Evolutionary conservation across 768 basidiomycete species (phyloP), one percentile per base, ranked within the genome.

Genomic region (Suillus tomentosus): DNA sequence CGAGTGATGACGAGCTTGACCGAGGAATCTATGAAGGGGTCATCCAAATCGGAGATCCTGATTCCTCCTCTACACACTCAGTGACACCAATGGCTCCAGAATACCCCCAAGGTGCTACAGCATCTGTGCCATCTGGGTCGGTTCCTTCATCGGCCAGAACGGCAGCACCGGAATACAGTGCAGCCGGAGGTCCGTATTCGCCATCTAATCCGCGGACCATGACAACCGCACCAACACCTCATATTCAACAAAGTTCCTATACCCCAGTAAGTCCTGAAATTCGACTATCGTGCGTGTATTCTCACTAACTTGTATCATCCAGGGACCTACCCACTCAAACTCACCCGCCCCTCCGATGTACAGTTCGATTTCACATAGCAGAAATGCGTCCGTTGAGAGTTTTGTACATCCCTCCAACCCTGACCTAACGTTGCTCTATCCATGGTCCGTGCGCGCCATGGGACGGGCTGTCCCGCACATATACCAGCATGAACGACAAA

Each of bases 371-470:
- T 13, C 34, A 22, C 68, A 66, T 14, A 58, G 40, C 15, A 66
- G 60, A 19, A 54, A 65, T 27, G 37, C 70, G 1, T 78, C 76
- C 2, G 57, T 65, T 19, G 78, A 78, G 47, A 71, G 68, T 50
- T 13, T 71, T 14, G 50, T 64, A 17, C 67, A 56, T 37, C 65
- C 67, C 17, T 42, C 60, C 19, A 70, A 66, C 10, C 65, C 70
- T 8, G 75, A 77, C 60, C 71, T 74, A 34, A 66, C 73, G 17
- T 71, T 74, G 72, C 62, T 77, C 39, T 77, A 80, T 66, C 81
- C 80, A 5, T 72, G 72, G 2, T 67, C 79, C 14, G 78, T 78
- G 34, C 76, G 79, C 36, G 74, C 73, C 3, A 78, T 76, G 5
- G 79, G 77, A 11, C 76, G 78, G 37, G 57, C 61, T 24, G 66